Evolutionary conservation across 2,329 filamentous ascomycete genomes (phyloP).

Genomic region (Podosphaera fusca): DNA sequence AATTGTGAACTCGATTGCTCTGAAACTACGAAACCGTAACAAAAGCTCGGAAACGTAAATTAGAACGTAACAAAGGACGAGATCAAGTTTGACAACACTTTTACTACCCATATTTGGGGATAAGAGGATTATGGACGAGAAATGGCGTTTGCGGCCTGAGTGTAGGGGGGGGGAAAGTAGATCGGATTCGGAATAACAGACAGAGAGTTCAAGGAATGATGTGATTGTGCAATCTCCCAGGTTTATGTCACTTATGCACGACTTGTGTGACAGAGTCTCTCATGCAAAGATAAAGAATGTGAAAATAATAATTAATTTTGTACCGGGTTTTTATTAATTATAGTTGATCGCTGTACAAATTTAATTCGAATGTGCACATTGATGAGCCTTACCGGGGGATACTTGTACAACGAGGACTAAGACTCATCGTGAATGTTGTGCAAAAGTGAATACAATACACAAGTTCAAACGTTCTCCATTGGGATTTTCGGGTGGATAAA

Average conservation of each 20-base stretch:
- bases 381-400: too few relatives aligned
- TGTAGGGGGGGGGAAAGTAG: not conserved
- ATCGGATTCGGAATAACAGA: not conserved
- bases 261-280: not conserved
- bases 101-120: too few relatives aligned
- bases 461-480: too few relatives aligned
- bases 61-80: not conserved
- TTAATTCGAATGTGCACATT: too few relatives aligned
- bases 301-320: not conserved
- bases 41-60: not conserved
- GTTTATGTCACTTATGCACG: not conserved
- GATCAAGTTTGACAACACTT: not conserved
- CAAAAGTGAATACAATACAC: too few relatives aligned
- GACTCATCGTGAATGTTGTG: too few relatives aligned
- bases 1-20: not conserved
- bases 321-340: not conserved
- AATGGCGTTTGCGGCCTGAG: not conserved
- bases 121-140: not conserved
- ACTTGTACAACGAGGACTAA: too few relatives aligned
- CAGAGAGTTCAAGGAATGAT: not conserved
- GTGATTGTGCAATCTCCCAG: not conserved
- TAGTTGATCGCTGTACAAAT: not conserved
- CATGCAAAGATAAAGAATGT: too few relatives aligned
- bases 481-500: too few relatives aligned
- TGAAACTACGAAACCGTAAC: not conserved